A percentile compares a stretch with the other conserved stretches of the same genome.
Conservation (phyloP, 441 rosid genomes). For the Populus hybrid region DNA sequence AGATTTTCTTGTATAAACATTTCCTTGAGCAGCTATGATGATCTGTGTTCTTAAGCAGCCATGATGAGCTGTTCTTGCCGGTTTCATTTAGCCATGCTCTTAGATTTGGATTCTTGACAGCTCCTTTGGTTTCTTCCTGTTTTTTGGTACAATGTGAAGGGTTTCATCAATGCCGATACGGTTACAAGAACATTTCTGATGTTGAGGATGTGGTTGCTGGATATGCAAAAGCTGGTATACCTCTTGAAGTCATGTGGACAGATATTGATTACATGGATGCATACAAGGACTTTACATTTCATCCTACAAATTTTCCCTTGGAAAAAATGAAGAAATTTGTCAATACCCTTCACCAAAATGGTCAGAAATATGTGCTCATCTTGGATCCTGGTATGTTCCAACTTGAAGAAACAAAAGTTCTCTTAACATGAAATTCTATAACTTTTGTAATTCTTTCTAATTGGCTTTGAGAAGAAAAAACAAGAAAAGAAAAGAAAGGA, state of each 20-base stretch:
- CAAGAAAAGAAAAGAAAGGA: no score
- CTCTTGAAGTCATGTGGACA: constrained; percentile 86
- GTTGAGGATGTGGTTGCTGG: constrained; percentile 64
- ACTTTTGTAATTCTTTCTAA: neutral
- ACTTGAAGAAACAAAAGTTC: neutral
- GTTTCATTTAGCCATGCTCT: no score
- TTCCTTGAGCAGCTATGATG: no score
- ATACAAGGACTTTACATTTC: constrained; percentile 68
- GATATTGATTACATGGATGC: constrained; percentile 84
- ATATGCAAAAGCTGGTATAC: constrained; percentile 66
- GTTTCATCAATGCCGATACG: constrained; percentile 76
- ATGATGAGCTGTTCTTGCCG: no score
- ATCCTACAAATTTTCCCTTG: constrained; percentile 59
- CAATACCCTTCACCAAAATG: constrained; percentile 45
- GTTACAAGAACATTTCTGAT: constrained; percentile 59
- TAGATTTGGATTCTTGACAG: neutral
- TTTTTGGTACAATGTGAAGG: constrained; percentile 29
- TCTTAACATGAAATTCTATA: neutral
- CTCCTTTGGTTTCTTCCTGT: neutral
- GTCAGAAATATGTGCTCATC: constrained; percentile 63
- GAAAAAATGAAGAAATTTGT: constrained; percentile 49
- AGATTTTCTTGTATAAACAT: no score
- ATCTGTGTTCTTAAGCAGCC: no score
- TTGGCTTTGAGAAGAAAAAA: no score
- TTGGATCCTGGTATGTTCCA: constrained; percentile 65